Evolutionary conservation across 768 basidiomycete species (phyloP).

Genomic region (Mycena amicta): DNA sequence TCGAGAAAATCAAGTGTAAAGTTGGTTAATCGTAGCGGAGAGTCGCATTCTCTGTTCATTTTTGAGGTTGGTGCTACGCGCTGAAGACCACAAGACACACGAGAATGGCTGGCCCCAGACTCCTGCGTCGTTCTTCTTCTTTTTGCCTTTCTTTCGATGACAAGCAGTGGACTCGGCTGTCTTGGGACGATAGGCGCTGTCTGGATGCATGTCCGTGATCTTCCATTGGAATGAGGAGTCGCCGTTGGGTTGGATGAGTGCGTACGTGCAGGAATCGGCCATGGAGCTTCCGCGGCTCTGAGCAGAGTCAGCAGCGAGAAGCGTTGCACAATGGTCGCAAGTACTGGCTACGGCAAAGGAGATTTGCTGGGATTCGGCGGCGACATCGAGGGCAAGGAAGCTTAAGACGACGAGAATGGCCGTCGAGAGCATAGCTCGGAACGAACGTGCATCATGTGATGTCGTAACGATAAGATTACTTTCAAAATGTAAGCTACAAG

Average conservation of each 20-base stretch:
- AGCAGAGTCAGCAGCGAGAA: too few species aligned
- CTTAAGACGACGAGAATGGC: neutral
- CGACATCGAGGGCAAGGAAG: neutral
- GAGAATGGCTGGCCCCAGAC: conserved; percentile 70
- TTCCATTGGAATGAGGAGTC: neutral
- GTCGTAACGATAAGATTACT: neutral
- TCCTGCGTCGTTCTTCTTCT: conserved; percentile 53
- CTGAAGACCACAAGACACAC: conserved; percentile 42
- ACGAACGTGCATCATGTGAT: neutral
- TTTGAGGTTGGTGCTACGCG: neutral
- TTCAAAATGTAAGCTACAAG: neutral
- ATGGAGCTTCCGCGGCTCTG: conserved; percentile 55
- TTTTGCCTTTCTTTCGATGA: conserved; percentile 64
- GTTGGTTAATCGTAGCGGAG: conserved; percentile 79
- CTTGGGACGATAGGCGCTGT: conserved; percentile 59
- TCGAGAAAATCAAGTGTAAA: conserved; percentile 80
- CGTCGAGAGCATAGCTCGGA: neutral
- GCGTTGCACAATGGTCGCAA: too few species aligned
- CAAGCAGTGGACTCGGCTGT: conserved; percentile 65
- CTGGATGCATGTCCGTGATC: conserved; percentile 85
- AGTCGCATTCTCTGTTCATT: conserved; percentile 71
- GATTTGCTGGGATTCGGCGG: neutral
- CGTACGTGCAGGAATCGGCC: conserved; percentile 73
- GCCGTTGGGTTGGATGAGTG: neutral
- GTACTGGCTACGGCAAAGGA: too few species aligned